phyloP scores from a whole-genome alignment of 441 rosid genomes.

The Adansonia gregorii region DNA sequence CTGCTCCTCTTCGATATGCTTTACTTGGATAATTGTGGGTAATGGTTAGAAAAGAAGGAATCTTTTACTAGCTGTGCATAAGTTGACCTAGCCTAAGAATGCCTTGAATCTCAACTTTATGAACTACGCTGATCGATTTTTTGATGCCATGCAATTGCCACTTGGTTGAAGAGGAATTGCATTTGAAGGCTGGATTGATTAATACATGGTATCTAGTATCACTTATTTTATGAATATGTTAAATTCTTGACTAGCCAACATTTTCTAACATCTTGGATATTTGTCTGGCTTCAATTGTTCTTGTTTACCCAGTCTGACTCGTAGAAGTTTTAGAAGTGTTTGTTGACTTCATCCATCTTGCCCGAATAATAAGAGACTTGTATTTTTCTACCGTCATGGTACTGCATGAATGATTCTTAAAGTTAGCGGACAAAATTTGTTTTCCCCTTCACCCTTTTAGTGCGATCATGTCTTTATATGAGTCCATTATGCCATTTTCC shows the following conservation, averaged over 20 bases:
- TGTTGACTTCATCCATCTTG: slow-evolving; percentile 4
- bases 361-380: not conserved
- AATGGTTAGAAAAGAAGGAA: not conserved
- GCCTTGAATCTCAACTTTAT: not conserved
- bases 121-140: not conserved
- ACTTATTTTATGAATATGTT: not conserved
- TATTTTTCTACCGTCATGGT: not conserved
- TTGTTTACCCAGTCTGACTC: not conserved
- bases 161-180: not conserved
- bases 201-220: not conserved
- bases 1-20: not conserved
- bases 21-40: not conserved
- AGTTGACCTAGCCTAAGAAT: not conserved
- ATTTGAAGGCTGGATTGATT: not conserved
- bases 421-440: not conserved
- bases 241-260: not conserved
- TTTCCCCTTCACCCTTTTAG: not conserved
- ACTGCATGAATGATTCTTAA: slow-evolving; percentile 1
- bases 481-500: not conserved
- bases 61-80: not conserved
- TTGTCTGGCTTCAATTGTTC: not conserved
- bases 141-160: not conserved
- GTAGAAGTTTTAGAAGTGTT: not conserved
- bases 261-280: not conserved
- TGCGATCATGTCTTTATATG: not conserved